These are phyloP conservation scores for Rutidosis leptorrhynchoides DNA, from an alignment of 129 eudicot species.

Conservation along the genomic window DNA sequence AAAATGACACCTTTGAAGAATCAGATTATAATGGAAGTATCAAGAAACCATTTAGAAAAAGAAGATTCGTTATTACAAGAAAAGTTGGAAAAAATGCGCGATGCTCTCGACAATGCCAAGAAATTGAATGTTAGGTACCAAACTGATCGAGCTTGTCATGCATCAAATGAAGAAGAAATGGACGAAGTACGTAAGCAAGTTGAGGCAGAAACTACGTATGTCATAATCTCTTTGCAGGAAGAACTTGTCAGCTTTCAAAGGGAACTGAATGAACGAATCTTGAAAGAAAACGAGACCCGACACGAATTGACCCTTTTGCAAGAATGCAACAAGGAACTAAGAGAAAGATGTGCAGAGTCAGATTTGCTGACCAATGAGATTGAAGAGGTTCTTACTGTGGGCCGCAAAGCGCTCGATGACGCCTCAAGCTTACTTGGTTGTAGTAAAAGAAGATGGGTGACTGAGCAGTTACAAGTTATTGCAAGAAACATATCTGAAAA, in stretches of 20 bases:
- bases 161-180: conserved; percentile 58
- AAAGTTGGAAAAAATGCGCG: conserved; percentile 58
- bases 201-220: conserved; percentile 87
- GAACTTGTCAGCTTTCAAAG: conserved; percentile 56
- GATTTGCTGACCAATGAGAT: conserved; percentile 44
- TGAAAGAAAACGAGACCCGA: conserved; percentile 53
- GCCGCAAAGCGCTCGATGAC: conserved; percentile 58
- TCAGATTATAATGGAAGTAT: conserved; percentile 27
- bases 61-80: conserved; percentile 13
- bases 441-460: conserved; percentile 38
- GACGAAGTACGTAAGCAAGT: conserved; percentile 69
- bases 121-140: conserved; percentile 49
- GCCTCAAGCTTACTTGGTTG: conserved; percentile 46
- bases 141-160: conserved; percentile 47
- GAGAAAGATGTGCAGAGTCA: conserved; percentile 49
- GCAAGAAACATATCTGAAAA: conserved; percentile 56
- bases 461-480: conserved; percentile 54
- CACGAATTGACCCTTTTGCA: no score
- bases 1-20: conserved; percentile 41
- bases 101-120: conserved; percentile 67
- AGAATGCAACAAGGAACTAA: no score
- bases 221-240: conserved; percentile 78
- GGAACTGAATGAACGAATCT: conserved; percentile 43
- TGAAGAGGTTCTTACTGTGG: conserved; percentile 59
- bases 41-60: conserved; percentile 24